Evolutionary conservation across 2,329 filamentous ascomycete species (phyloP).

Genomic region (Cytospora schulzeri): DNA sequence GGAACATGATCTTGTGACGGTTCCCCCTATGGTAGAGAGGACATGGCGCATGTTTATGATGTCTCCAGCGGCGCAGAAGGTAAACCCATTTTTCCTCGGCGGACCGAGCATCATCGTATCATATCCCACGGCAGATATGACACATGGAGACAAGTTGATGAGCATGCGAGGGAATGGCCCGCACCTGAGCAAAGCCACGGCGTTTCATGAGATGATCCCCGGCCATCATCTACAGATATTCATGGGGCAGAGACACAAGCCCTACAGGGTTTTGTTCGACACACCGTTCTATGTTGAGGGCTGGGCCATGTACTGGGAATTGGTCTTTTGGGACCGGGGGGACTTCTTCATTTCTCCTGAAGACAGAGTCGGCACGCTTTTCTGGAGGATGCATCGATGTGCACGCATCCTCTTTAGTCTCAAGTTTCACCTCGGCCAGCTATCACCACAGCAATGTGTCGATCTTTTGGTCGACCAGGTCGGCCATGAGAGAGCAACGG

Average conservation of each 20-base stretch:
- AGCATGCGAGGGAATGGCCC: conserved; percentile 61
- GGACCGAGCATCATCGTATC: conserved; percentile 57
- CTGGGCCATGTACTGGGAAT: conserved; percentile 65
- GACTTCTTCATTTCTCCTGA: conserved; percentile 53
- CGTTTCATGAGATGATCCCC: conserved; percentile 64
- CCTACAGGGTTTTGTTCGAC: conserved; percentile 54
- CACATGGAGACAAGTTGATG: conserved; percentile 59
- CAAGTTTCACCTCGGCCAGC: conserved; percentile 58
- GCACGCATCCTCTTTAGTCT: conserved; percentile 61
- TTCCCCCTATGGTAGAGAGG: conserved; percentile 55
- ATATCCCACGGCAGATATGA: conserved; percentile 56
- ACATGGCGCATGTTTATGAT: conserved; percentile 62
- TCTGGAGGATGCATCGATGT: conserved; percentile 66
- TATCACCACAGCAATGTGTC: conserved; percentile 56
- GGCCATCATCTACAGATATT: conserved; percentile 59
- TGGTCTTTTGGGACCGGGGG: conserved; percentile 56
- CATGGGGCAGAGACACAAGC: conserved; percentile 48
- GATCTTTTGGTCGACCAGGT: conserved; percentile 58
- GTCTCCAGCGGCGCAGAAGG: conserved; percentile 52
- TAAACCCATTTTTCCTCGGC: conserved; percentile 62
- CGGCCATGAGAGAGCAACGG: conserved; percentile 60
- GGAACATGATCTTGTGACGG: conserved; percentile 56
- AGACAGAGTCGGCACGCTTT: conserved; percentile 59
- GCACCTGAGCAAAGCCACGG: conserved; percentile 59
- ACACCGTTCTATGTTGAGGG: conserved; percentile 64